Base-by-base conservation (phyloP, 495 filamentous ascomycete species). In the Rusavskia elegans region DNA sequence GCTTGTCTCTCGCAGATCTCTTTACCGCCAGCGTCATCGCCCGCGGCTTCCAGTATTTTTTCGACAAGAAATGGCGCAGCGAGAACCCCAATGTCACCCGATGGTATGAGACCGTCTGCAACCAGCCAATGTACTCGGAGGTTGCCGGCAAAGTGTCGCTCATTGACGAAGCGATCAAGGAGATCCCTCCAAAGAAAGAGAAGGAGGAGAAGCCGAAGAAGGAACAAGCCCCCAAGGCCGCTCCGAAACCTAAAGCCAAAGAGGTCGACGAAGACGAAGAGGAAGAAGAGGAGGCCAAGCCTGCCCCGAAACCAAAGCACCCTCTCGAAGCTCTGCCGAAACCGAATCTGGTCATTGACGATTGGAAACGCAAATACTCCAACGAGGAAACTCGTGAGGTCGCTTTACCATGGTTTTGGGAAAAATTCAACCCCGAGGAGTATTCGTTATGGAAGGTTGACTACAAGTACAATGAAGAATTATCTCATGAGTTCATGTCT, bases 301-400 rank as follows among this genome's bases (percentile, higher is more conserved):
- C 77, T 30, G 79, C 80, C 44, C 86, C 87, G 58, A 96, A 95
- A 79, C 71, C 88, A 59, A 97, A 99, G 82, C 92, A 99, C 75
- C 92, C 92, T 55, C 77, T 94, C 56, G 92, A 95, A 69, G 75
- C 79, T 59, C 83, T 97, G 37, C 81, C 81, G 55, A 83, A 79
- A 67, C 77, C 93, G 42, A 82, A 80, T 48, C 72, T 97, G 62
- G 72, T 79, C 56, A 78, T 97, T 51, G 92, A 99, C 63, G 92
- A 99, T 65, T 94, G 83, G 86, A 99, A 99, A 83, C 87, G 89
- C 61, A 81, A 85, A 68, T 99, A 96, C 83, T 97, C 93, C 62
- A 99, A 99, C 80, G 75, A 84, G 57, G 90, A 97, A 45, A 89
- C 86, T 53, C 87, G 84, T 42, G 60, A 73, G 55, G 81, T 72